Conservation (phyloP, 345 rosid species). For the Aethionema arabicum region DNA sequence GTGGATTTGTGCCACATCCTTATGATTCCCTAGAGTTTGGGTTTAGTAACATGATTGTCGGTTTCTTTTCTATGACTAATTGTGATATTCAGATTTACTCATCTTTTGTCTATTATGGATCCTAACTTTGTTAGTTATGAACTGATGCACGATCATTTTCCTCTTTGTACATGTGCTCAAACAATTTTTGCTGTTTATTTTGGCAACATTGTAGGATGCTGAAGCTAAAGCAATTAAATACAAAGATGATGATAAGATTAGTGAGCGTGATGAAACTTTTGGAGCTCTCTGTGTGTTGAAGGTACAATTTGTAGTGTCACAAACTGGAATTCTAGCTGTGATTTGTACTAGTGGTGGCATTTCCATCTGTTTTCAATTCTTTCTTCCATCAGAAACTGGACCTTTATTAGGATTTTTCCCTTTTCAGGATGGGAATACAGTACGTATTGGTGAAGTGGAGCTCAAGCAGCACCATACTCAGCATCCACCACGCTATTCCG, state of each 20-base stretch:
- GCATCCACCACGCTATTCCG: conserved; percentile 84
- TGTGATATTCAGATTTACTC: conserved; percentile 14
- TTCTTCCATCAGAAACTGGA: conserved; percentile 9
- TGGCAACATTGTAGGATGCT: conserved; percentile 53
- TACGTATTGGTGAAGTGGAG: conserved; percentile 52
- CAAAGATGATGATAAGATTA: conserved; percentile 46
- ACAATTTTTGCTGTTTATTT: conserved; percentile 22
- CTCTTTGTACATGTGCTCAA: conserved; percentile 10
- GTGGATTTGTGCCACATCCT: conserved; percentile 12
- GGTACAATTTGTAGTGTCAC: conserved; percentile 45
- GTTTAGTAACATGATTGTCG: conserved; percentile 1
- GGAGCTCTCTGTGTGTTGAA: conserved; percentile 56
- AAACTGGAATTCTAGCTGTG: background rate
- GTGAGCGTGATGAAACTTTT: conserved; percentile 49
- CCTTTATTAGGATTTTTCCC: conserved; percentile 7
- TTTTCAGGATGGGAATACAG: conserved; percentile 61
- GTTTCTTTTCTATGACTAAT: background rate
- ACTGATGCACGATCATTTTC: conserved; percentile 9
- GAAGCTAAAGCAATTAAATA: conserved; percentile 56
- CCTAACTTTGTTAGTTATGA: conserved; percentile 17
- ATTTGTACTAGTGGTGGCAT: conserved; percentile 14
- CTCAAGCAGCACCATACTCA: conserved; percentile 77
- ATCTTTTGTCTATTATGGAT: conserved; percentile 11
- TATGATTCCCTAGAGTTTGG: conserved; percentile 24
- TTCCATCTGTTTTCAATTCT: conserved; percentile 7